A percentile compares a stretch with the other conserved stretches of the same genome.
Conservation (phyloP, 179 eudicot genomes). For the Camellia oleifera region DNA sequence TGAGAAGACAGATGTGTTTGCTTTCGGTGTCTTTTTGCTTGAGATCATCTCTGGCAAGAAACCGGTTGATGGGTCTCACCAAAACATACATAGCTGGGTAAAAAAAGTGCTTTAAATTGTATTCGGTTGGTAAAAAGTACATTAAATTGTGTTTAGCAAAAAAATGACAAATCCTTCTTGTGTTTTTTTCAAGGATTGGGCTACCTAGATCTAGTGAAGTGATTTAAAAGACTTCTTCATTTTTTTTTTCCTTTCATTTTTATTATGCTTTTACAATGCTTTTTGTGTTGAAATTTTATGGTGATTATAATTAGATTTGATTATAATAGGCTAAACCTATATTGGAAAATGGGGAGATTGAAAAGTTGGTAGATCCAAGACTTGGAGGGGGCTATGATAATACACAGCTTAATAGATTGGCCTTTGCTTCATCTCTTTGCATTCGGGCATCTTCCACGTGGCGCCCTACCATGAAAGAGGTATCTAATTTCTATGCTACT, state of each 20-base stretch:
- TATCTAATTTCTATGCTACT: constrained; percentile 13
- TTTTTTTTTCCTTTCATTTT: not conserved
- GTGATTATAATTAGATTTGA: not conserved
- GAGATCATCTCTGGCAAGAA: constrained; percentile 83
- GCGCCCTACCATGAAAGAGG: constrained; percentile 94
- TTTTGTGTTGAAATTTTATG: not conserved
- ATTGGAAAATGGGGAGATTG: constrained; percentile 56
- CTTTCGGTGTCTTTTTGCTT: constrained; percentile 82
- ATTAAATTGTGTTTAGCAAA: too few relatives aligned
- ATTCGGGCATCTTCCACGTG: constrained; percentile 76
- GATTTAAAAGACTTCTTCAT: not conserved
- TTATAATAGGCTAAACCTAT: constrained; percentile 78
- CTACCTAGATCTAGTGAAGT: not conserved
- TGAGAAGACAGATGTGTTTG: constrained; percentile 95
- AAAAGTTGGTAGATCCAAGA: constrained; percentile 63
- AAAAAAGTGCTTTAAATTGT: not conserved
- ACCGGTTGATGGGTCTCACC: constrained; percentile 85
- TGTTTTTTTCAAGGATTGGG: not conserved
- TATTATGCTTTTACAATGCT: not conserved
- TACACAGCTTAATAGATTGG: constrained; percentile 43
- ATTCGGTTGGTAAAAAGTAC: not conserved
- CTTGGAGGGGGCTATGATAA: constrained; percentile 53
- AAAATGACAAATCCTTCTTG: not conserved
- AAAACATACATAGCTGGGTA: constrained; percentile 91
- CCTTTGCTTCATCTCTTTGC: constrained; percentile 79